Base-by-base conservation (phyloP, 2,329 filamentous ascomycete genomes). In the Parasarocladium wereldwijsianum region DNA sequence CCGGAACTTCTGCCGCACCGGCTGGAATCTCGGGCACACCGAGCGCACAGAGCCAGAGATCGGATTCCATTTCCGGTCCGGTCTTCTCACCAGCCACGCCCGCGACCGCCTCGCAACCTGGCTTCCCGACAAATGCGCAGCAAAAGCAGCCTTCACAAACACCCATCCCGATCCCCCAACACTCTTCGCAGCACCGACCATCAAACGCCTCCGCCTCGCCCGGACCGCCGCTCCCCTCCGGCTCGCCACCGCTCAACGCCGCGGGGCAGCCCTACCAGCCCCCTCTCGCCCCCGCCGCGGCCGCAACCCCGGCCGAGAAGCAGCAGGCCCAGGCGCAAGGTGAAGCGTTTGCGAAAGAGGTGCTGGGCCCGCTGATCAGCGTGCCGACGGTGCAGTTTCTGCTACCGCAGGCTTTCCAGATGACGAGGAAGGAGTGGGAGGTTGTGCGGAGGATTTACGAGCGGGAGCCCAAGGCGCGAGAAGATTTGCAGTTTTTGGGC, bases 401-500 rank as follows among this genome's bases (percentile, higher is more conserved):
- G 4, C 58, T 84, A 25, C 69, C 73, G 5, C 74, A 81, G 38
- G 76, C 76, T 1, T 70, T 66, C 13, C 66, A 68, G 29, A 82
- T 80, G 61, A 64, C 74, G 26, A 61, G 69, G n/a, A 57, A 67
- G 11, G 81, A 92, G 45, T 77, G 90, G 67, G 62, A 69, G 32
- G 70, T 90, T 17, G 69, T 94, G 37, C 64, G 68, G 30, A 63
- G 67, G 22, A 75, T 87, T 10, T 62, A 84, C 15, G 65, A 74
- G 29, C 60, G 64, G 8, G 74, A 84, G 32, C 70, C 73, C 1
- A 65, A 64, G 14, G 70, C 81, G 0, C 62, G 71, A 14, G 65
- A 73, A 2, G 72, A 85, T 42, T 49, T 76, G 12, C 55, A 62
- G 29, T 58, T 70, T 31, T 54, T 77, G 4, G 69, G 66, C 20